phyloP scores from a whole-genome alignment of 345 rosid genomes.

The Hypericum perforatum region DNA sequence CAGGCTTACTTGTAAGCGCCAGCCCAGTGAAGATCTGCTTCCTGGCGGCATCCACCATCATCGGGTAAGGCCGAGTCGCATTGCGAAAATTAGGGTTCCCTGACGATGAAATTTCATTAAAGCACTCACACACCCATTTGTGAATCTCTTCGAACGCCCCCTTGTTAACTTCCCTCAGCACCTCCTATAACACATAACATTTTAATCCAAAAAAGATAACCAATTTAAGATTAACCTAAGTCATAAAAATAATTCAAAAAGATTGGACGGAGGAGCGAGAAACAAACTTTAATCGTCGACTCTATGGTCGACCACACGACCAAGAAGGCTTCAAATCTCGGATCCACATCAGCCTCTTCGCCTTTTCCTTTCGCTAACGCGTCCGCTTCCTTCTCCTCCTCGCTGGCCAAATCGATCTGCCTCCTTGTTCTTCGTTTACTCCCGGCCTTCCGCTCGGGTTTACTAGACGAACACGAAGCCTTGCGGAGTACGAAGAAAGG shows the following conservation, averaged over 20 bases:
- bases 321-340: constrained; percentile 46
- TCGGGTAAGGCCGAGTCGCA: constrained; percentile 52
- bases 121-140: constrained; percentile 64
- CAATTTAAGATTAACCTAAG: neutral
- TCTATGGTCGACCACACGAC: constrained; percentile 64
- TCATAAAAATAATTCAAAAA: neutral
- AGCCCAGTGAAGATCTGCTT: constrained; percentile 62
- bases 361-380: constrained; percentile 17
- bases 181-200: constrained; percentile 42
- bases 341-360: constrained; percentile 20
- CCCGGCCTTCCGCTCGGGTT: constrained; percentile 24
- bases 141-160: constrained; percentile 46
- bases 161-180: constrained; percentile 42
- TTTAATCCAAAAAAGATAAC: neutral
- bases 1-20: constrained; percentile 73
- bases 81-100: constrained; percentile 32
- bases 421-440: constrained; percentile 34
- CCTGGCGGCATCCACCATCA: constrained; percentile 45
- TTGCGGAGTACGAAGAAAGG: constrained; percentile 55
- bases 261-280: neutral
- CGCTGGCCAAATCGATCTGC: constrained; percentile 40
- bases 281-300: constrained; percentile 38
- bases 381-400: constrained; percentile 17
- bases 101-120: constrained; percentile 33
- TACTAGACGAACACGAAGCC: constrained; percentile 22